Evolutionary conservation across 768 basidiomycete genomes (phyloP), one percentile per base, ranked within the genome.

Genomic region (Suillus paluster): DNA sequence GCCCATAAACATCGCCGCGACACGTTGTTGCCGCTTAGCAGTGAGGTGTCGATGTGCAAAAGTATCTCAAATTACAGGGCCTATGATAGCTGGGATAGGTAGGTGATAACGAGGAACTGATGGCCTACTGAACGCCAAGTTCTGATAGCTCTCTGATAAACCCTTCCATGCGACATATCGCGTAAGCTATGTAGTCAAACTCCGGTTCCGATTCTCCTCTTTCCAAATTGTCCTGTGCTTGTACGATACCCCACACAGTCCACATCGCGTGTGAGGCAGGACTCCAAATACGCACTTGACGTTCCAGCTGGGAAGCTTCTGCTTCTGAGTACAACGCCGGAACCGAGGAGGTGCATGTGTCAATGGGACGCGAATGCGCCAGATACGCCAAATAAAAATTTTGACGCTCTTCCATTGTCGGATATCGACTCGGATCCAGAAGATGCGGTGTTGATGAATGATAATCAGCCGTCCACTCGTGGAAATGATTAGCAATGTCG

Each of bases 401-500:
- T 61, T 82, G 80, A 23, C 94, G 89, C 73, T 98, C 83, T 33
- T 81, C 79, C 25, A 66, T 65, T 5, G 87, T 86, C 12, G 97
- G 97, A 76, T 97, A 97, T 30, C 78, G 80, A 15, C 83, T 77
- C 55, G 77, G 73, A 64, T 87, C 77, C 48, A 92, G 85, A 57
- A 89, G 60, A 71, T 93, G 90, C 10, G 93, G 91, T 0, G 80
- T 83, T 5, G 83, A 70, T 41, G 80, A 81, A 71, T 92, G 90
- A 75, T 99, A 99, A 76, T 97, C 84, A 17, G 94, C 90, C 21
- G 92, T 93, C 97, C 97, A 99, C 77, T 99, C 97, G 71, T 93
- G 90, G 78, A 96, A 97, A 75, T 97, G 95, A 75, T 97, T 97
- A 60, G 92, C 97, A 67, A 99, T 95, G 72, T 99, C 97, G 76